Evolutionary conservation across 768 basidiomycete genomes (phyloP).

Genomic region (Pholiota microspora): DNA sequence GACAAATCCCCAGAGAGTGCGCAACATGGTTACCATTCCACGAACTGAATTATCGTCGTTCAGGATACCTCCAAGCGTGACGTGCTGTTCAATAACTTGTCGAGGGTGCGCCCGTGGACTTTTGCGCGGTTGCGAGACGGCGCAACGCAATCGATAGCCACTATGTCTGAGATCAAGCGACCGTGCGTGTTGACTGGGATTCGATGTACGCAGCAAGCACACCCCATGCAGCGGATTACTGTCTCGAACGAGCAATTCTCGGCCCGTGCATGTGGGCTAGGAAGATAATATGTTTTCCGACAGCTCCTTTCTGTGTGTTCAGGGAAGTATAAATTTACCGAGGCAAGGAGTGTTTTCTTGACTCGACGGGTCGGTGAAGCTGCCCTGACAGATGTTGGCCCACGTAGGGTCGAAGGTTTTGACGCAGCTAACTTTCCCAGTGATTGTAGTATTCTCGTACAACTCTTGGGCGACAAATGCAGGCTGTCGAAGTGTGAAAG

Average conservation of each 20-base stretch:
- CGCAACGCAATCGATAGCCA: constrained; percentile 16
- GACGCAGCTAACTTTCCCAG: background rate
- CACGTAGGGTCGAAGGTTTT: constrained; percentile 12
- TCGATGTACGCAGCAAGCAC: constrained; percentile 12
- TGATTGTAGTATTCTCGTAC: constrained; percentile 6
- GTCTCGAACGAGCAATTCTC: constrained; percentile 10
- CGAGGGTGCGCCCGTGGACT: constrained; percentile 16
- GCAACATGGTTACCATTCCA: constrained; percentile 11
- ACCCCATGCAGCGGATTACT: constrained; percentile 11
- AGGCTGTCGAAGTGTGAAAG: constrained; percentile 10
- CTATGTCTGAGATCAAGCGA: constrained; percentile 9
- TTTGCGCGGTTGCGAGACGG: constrained; percentile 15
- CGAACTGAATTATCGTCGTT: constrained; percentile 9
- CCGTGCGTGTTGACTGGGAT: constrained; percentile 2
- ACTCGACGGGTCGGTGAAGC: constrained; percentile 4
- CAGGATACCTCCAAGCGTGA: constrained; percentile 14
- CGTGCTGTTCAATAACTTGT: constrained; percentile 8
- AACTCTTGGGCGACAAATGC: constrained; percentile 5
- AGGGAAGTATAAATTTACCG: constrained; percentile 2
- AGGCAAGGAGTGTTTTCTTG: constrained; percentile 14
- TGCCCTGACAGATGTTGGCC: constrained; percentile 15
- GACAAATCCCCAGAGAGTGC: constrained; percentile 12
- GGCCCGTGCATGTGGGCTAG: constrained; percentile 9
- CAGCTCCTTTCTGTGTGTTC: constrained; percentile 9
- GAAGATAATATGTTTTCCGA: constrained; percentile 19